Conservation (phyloP, 2,329 filamentous ascomycete genomes). For the Dothideomycetes sp. region DNA sequence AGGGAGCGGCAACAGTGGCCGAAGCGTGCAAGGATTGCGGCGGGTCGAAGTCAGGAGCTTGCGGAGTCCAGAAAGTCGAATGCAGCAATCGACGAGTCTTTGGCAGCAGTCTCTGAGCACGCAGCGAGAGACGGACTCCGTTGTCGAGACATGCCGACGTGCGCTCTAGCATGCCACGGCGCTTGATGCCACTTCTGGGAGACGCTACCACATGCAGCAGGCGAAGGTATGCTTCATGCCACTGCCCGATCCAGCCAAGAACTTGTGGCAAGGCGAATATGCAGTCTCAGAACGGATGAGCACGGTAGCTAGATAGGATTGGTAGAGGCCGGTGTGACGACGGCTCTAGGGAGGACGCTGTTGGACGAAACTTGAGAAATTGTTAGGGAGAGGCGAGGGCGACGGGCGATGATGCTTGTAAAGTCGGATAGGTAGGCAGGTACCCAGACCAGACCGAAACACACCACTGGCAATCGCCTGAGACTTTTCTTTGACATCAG, state of each 20-base stretch:
- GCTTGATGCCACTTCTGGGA: conserved; percentile 9
- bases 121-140: conserved; percentile 44
- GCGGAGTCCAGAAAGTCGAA: conserved; percentile 48
- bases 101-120: conserved; percentile 28
- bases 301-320: too few relatives aligned
- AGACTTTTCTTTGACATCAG: conserved; percentile 7
- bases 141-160: conserved; percentile 50
- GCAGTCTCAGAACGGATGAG: too few relatives aligned
- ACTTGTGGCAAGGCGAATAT: not conserved
- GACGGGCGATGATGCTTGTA: too few relatives aligned
- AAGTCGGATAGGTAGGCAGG: not conserved
- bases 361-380: not conserved
- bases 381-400: not conserved
- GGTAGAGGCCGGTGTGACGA: conserved; percentile 10
- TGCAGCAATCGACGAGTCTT: conserved; percentile 43
- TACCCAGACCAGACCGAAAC: not conserved
- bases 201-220: conserved; percentile 11
- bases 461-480: not conserved
- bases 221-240: conserved; percentile 8
- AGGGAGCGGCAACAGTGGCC: not conserved
- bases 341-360: conserved; percentile 5
- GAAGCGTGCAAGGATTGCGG: conserved; percentile 18
- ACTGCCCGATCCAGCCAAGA: conserved; percentile 1
- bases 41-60: conserved; percentile 38
- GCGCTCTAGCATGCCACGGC: conserved; percentile 49